Conservation (phyloP, 495 filamentous ascomycete genomes). For the Penicillium lagena region DNA sequence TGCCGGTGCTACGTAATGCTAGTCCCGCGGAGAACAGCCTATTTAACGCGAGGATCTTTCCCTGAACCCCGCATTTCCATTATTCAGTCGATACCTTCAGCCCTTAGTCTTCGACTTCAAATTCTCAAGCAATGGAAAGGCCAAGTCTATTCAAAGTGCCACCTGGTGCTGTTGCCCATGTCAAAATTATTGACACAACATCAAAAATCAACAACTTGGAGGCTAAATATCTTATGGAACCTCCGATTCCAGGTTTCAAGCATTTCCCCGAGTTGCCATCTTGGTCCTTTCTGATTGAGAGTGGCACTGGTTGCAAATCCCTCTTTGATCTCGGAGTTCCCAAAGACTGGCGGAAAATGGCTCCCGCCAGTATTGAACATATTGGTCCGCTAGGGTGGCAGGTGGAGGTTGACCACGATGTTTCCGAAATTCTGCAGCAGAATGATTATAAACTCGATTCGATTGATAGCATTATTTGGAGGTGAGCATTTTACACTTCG, state of each 20-base stretch:
- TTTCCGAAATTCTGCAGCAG: conserved; percentile 43
- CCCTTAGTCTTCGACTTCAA: too few species aligned
- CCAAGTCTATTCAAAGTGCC: conserved; percentile 3
- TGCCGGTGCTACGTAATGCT: too few species aligned
- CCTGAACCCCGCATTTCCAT: too few species aligned
- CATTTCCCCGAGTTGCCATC: conserved; percentile 29
- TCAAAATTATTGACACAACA: conserved; percentile 51
- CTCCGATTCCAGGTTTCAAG: conserved; percentile 34
- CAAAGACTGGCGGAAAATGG: conserved; percentile 42
- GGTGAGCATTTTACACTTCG: conserved; percentile 4
- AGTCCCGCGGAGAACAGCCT: too few species aligned
- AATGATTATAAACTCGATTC: conserved; percentile 32
- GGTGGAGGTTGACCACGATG: conserved; percentile 37
- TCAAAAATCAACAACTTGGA: conserved; percentile 26
- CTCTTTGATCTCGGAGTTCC: conserved; percentile 56
- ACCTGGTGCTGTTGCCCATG: conserved; percentile 9
- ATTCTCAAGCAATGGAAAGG: too few species aligned
- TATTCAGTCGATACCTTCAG: too few species aligned
- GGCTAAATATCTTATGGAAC: conserved; percentile 28
- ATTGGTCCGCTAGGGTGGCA: conserved; percentile 14
- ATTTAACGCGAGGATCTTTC: too few species aligned
- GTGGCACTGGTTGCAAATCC: conserved; percentile 37
- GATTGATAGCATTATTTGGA: conserved; percentile 55
- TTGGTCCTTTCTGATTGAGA: conserved; percentile 51
- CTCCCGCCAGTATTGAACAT: conserved; percentile 21